Evolutionary conservation across 257 asterid genomes (phyloP).

Genomic region (Lycium barbarum): DNA sequence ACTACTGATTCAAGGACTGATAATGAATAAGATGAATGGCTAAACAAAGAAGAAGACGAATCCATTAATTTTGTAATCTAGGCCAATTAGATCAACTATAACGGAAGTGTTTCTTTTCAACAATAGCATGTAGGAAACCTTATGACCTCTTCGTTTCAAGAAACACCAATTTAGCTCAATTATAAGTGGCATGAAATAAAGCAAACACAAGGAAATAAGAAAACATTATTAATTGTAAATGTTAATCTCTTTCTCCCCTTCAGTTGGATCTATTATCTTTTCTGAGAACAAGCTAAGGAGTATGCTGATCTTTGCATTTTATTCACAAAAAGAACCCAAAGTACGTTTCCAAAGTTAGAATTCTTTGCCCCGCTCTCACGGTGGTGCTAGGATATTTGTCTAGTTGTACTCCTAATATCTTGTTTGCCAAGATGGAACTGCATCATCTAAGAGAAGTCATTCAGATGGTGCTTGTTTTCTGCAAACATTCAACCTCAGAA

Average conservation of each 20-base stretch:
- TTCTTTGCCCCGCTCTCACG: background rate
- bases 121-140: constrained; percentile 3
- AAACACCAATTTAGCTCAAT: background rate
- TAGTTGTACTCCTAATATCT: background rate
- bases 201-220: background rate
- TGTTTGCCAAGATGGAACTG: background rate
- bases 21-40: background rate
- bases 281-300: background rate
- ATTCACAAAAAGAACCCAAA: background rate
- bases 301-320: background rate
- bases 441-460: background rate
- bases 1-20: background rate
- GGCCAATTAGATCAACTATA: background rate
- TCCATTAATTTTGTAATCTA: background rate
- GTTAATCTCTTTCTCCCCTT: background rate
- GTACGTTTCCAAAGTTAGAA: background rate
- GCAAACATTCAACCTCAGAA: constrained; percentile 15
- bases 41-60: background rate
- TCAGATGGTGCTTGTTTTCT: background rate
- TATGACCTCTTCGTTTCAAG: background rate
- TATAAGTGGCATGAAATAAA: background rate
- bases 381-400: background rate
- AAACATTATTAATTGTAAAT: background rate
- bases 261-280: background rate
- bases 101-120: background rate